phyloP scores from a whole-genome alignment of 306 rosid genomes.

The Pyrus betulifolia region DNA sequence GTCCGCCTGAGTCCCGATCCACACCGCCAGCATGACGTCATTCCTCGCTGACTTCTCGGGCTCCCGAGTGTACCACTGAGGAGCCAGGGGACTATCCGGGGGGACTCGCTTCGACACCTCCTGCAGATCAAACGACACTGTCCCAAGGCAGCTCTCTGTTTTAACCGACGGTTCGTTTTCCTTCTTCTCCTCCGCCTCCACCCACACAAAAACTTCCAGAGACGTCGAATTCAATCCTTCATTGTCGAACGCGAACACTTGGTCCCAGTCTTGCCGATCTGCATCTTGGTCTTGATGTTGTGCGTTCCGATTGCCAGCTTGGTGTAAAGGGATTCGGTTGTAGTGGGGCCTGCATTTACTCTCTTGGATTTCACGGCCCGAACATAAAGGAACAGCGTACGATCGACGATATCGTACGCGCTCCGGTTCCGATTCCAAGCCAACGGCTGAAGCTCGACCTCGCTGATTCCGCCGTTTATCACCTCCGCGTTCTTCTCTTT shows the following conservation, averaged over 20 bases:
- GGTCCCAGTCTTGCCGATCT: constrained; percentile 66
- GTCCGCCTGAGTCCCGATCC: constrained; percentile 77
- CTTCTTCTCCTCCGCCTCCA: constrained; percentile 40
- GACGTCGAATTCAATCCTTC: constrained; percentile 69
- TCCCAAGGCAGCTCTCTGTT: constrained; percentile 34
- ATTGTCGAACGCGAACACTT: constrained; percentile 73
- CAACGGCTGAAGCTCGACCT: constrained; percentile 47
- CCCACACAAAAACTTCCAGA: constrained; percentile 71
- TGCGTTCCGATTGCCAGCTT: constrained; percentile 81
- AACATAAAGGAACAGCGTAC: constrained; percentile 72
- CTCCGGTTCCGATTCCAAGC: constrained; percentile 40
- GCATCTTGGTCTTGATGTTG: constrained; percentile 50
- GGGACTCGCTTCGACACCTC: constrained; percentile 82
- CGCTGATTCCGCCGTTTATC: constrained; percentile 24
- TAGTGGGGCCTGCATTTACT: background rate
- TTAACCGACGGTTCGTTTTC: constrained; percentile 8
- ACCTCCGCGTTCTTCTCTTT: background rate
- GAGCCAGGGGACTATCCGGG: constrained; percentile 80
- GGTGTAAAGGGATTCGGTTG: constrained; percentile 21
- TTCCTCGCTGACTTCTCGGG: constrained; percentile 34
- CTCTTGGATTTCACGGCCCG: constrained; percentile 55
- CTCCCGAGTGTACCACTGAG: constrained; percentile 86
- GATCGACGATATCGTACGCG: constrained; percentile 59
- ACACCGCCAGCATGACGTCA: constrained; percentile 77
- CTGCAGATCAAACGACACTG: constrained; percentile 58